Conservation (phyloP, 352 stramenopile genomes). For the Globisporangium perplexum region DNA sequence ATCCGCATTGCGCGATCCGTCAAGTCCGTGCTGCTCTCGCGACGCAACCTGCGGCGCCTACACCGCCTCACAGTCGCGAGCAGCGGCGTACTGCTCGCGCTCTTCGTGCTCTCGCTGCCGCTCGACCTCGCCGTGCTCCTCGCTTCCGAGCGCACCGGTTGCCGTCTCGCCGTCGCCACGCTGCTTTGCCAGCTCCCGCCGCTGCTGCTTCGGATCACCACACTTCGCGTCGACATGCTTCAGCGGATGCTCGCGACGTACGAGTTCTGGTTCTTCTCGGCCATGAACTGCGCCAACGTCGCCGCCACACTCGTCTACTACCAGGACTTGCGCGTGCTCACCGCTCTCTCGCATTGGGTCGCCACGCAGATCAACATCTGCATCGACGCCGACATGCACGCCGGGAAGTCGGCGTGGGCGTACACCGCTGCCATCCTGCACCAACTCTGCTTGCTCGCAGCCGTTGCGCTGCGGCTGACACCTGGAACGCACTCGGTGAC, state of each 20-base stretch:
- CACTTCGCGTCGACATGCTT: constrained; percentile 7
- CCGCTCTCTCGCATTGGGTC: not conserved
- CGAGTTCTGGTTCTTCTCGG: constrained; percentile 13
- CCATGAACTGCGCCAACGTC: constrained; percentile 1
- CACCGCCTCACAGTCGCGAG: not conserved
- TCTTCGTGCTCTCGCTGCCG: constrained; percentile 2
- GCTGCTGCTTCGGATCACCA: not conserved
- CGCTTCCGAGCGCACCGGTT: not conserved
- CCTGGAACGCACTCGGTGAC: not conserved
- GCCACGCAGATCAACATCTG: constrained; percentile 1
- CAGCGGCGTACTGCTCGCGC: not conserved
- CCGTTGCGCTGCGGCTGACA: constrained; percentile 2
- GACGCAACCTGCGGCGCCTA: not conserved
- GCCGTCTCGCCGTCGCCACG: not conserved
- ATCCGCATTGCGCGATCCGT: constrained; percentile 6
- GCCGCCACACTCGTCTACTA: not conserved
- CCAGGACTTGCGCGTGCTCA: not conserved
- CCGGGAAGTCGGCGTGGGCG: not conserved
- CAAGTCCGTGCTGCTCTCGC: constrained; percentile 4
- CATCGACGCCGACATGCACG: constrained; percentile 2
- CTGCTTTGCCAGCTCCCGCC: constrained; percentile 1
- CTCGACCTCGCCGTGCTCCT: constrained; percentile 3
- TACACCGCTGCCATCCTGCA: not conserved
- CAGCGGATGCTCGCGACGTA: constrained; percentile 4
- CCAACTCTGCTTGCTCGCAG: not conserved